Evolutionary conservation across 352 stramenopile species (phyloP), one percentile per base, ranked within the genome.

Genomic region (Pythium sp.): DNA sequence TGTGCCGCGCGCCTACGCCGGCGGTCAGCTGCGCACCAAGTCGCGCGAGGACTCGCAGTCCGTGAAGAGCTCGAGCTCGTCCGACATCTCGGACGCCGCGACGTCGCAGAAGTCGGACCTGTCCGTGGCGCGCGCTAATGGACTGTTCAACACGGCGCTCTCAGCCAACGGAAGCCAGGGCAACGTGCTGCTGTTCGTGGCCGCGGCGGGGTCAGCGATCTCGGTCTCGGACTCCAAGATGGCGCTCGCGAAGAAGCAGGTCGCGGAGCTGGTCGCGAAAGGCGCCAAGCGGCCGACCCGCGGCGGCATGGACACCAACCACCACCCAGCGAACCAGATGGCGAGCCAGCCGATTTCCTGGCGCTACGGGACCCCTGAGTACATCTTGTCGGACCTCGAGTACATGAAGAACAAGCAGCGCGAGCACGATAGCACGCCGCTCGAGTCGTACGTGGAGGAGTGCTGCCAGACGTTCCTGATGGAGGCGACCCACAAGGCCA

Each of bases 401-500:
- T 94, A 92, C 63, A 74, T 90, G 18, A 82, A 78, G 56, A 79
- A 84, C 64, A 83, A 83, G 53, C 69, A 68, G 20, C 83, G 85
- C 49, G 79, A 90, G 43, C 70, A 81, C 18, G 82, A 92, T 3
- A 53, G 68, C 14, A 89, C 82, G 34, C 81, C 84, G 38, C 69
- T 93, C 8, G 84, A 87, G 41, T 90, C 82, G 53, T 90, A 90
- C 60, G 72, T 90, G 20, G 87, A 94, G 73, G 78, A 80, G 58
- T 87, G 82, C 60, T 89, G 82, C 41, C 87, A 92, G 66, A 91
- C 82, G 32, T 92, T 95, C 69, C 73, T 89, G 54, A 88, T 95
- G 82, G 87, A 95, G 56, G 83, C 82, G 6, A 91, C 82, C 1
- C 85, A 94, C 72, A 90, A 90, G 68, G 70, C 73, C 5, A 60